Conservation (phyloP, 495 filamentous ascomycete species). For the Tetracladium setigerum region DNA sequence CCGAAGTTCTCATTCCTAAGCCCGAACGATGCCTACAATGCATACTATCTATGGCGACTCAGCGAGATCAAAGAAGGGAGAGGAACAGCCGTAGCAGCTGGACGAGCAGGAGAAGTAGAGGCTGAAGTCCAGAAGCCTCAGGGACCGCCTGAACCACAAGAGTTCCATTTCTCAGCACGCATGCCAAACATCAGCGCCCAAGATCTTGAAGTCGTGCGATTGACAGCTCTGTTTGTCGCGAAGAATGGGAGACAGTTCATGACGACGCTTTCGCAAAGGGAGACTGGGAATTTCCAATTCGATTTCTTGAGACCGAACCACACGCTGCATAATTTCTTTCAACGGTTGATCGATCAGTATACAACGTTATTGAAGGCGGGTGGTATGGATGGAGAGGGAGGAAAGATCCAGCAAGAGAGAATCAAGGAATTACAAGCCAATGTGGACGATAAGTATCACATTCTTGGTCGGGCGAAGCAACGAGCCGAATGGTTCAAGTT, state of each 20-base stretch:
- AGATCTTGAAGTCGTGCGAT: constrained; percentile 85
- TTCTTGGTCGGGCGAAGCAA: constrained; percentile 72
- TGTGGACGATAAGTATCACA: constrained; percentile 66
- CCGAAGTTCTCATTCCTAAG: constrained; percentile 87
- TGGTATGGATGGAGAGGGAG: constrained; percentile 57
- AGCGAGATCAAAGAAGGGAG: constrained; percentile 76
- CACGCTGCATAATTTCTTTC: constrained; percentile 91
- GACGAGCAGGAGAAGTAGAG: constrained; percentile 56
- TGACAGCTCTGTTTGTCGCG: constrained; percentile 86
- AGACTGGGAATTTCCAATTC: constrained; percentile 90
- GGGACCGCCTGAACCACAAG: constrained; percentile 80
- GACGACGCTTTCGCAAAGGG: constrained; percentile 78
- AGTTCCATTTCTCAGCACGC: constrained; percentile 89
- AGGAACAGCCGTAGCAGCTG: constrained; percentile 73
- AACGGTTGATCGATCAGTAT: constrained; percentile 87
- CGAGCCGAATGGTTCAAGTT: constrained; percentile 81
- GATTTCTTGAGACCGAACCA: constrained; percentile 95
- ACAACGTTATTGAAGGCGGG: constrained; percentile 68
- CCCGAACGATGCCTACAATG: constrained; percentile 73
- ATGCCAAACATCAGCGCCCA: constrained; percentile 97
- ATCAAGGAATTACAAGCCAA: constrained; percentile 71
- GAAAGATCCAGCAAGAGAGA: constrained; percentile 60
- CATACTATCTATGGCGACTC: constrained; percentile 87
- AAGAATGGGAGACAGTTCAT: constrained; percentile 86
- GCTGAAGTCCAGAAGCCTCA: constrained; percentile 58